Evolutionary conservation across 257 asterid species (phyloP), one percentile per base, ranked within the genome.

Genomic region (Fraxinus quadrangulata): DNA sequence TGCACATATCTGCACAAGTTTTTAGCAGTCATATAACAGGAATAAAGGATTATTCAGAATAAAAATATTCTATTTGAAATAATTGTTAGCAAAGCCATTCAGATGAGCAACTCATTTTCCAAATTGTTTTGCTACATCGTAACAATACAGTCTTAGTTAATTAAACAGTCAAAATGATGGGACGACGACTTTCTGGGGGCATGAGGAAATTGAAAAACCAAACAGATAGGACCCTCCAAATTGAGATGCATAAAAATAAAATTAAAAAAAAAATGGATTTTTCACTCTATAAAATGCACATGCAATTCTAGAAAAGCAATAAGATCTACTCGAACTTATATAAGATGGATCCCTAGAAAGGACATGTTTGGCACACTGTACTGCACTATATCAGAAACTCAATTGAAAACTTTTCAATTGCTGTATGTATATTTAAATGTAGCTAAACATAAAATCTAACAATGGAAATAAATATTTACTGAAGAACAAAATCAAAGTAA

Each of bases 1-100:
- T 94, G 98, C 79, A 94, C 97, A 86, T 87, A 92, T 81, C 98
- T 94, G 87, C 61, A 78, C 71, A 73, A 75, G 26, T 70, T 71
- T 14, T 61, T 67, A 73, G 69, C 34, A 68, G 75, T 33, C 56
- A 81, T 49, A 36, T 21, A 45, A 70, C 3, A 47, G 39, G 28
- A 69, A 13, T 54, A 70, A 6, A 47, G 39, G 28, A 69, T 19
- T 54, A 31, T 71, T 47, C 30, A 8, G 74, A 40, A 72, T 71
- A 30, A 67, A 23, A 51, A 26, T 39, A 71, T 0, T 17, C n/a
- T n/a, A 19, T 56, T 5, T 56, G 28, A 1, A 56, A 54, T 11
- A 54, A 17, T 19, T 54, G 30, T 23, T 21, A 21, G 68, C 68
- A 23, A 6, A 61, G 4, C 16, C 30, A 61, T 23, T 61, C 23